Conservation (phyloP, 2,329 filamentous ascomycete species). For the Fusarium sulawesiense region DNA sequence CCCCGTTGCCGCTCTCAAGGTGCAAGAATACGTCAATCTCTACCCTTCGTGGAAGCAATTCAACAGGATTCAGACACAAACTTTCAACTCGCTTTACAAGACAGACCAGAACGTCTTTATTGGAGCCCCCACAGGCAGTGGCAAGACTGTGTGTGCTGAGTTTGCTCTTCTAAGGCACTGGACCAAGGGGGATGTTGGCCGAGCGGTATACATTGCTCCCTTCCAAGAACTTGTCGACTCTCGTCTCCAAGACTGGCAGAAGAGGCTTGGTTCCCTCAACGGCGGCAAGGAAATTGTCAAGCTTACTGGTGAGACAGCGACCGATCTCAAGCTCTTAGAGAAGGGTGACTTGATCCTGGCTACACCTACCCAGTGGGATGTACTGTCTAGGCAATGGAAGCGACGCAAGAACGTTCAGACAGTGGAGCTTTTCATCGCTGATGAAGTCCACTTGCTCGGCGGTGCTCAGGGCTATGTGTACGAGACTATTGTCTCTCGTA, state of each 20-base stretch:
- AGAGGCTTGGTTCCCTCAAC: constrained; percentile 75
- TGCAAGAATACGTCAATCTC: constrained; percentile 80
- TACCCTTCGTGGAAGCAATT: constrained; percentile 90
- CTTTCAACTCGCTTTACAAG: constrained; percentile 92
- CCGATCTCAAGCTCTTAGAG: constrained; percentile 89
- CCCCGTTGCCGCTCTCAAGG: constrained; percentile 88
- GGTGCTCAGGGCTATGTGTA: constrained; percentile 89
- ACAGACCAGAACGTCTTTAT: constrained; percentile 95
- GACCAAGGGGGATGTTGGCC: constrained; percentile 67
- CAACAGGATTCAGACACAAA: constrained; percentile 97
- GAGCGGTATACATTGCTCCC: constrained; percentile 93
- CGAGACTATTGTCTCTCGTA: constrained; percentile 95
- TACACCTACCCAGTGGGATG: constrained; percentile 95
- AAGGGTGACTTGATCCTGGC: constrained; percentile 90
- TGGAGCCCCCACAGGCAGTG: constrained; percentile 91
- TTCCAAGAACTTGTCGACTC: constrained; percentile 93
- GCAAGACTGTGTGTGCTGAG: constrained; percentile 97
- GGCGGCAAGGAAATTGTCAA: constrained; percentile 93
- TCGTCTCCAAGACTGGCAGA: constrained; percentile 85
- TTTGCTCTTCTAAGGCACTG: constrained; percentile 92
- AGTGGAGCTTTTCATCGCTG: constrained; percentile 91
- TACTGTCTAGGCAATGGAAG: constrained; percentile 95
- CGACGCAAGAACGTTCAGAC: constrained; percentile 94
- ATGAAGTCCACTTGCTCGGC: constrained; percentile 93
- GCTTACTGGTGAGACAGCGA: constrained; percentile 90